These are phyloP conservation scores for Epichloe sp. DNA, from an alignment of 2,329 filamentous ascomycete species.

Conservation along the genomic window DNA sequence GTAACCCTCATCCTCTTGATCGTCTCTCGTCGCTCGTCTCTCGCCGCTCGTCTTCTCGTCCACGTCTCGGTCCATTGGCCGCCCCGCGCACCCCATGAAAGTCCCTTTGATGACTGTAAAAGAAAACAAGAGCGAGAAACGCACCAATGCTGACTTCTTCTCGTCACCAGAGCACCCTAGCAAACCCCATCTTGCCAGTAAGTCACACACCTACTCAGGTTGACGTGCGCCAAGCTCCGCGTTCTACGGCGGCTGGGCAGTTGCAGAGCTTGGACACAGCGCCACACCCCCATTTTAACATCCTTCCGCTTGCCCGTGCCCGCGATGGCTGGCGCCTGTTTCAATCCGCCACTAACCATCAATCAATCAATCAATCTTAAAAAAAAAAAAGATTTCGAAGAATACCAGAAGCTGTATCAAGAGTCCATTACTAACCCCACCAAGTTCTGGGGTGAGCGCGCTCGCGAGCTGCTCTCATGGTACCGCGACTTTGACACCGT, in stretches of 20 bases:
- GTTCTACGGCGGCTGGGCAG: not conserved
- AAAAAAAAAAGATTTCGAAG: slow-evolving; percentile 42
- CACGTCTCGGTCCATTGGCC: not conserved
- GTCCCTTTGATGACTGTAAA: not conserved
- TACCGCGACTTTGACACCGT: slow-evolving; percentile 86
- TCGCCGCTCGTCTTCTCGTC: no score
- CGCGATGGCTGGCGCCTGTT: not conserved
- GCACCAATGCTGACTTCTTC: slow-evolving; percentile 15
- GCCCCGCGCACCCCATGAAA: no score
- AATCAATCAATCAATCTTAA: slow-evolving; percentile 14
- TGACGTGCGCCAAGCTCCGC: no score
- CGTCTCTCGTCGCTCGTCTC: not conserved
- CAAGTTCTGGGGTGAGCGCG: slow-evolving; percentile 78
- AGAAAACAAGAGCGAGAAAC: not conserved
- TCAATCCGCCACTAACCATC: not conserved
- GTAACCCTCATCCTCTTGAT: not conserved
- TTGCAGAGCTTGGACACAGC: not conserved
- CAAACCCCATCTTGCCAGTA: slow-evolving; percentile 54
- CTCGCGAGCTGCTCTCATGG: slow-evolving; percentile 83
- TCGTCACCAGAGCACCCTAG: slow-evolving; percentile 47
- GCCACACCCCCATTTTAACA: slow-evolving; percentile 2
- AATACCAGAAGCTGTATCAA: slow-evolving; percentile 56
- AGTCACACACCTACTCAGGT: slow-evolving; percentile 18
- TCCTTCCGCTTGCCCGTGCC: slow-evolving; percentile 5
- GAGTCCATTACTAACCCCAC: slow-evolving; percentile 84